Evolutionary conservation across 805 yeast genomes (phyloP).

Genomic region (Spathaspora passalidarum): DNA sequence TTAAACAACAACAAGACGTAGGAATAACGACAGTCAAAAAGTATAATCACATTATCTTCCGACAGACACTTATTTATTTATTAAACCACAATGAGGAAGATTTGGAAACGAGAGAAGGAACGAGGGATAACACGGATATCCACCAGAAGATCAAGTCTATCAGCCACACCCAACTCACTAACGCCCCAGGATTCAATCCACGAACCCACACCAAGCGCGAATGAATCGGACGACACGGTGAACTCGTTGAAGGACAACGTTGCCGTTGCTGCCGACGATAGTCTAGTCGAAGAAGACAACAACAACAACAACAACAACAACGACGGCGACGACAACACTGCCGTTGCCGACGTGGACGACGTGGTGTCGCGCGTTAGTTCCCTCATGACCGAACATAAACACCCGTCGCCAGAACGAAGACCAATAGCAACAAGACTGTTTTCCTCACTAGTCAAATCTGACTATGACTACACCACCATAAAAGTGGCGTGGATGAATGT

Average conservation of each 20-base stretch:
- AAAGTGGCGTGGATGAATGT: slow-evolving; percentile 40
- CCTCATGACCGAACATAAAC: not conserved
- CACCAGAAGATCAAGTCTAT: not conserved
- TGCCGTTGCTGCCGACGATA: not conserved
- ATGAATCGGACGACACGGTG: not conserved
- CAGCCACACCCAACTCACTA: not conserved
- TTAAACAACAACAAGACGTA: too few relatives aligned
- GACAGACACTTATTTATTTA: too few relatives aligned
- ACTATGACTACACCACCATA: slow-evolving; percentile 28
- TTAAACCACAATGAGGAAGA: not conserved
- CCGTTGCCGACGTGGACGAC: too few relatives aligned
- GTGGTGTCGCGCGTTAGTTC: not conserved
- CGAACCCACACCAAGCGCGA: not conserved
- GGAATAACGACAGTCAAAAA: too few relatives aligned
- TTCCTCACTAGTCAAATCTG: slow-evolving; percentile 17
- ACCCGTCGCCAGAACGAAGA: too few relatives aligned
- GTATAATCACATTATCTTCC: too few relatives aligned
- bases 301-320: too few relatives aligned
- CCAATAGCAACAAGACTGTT: not conserved
- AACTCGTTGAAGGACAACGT: not conserved
- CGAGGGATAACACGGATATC: not conserved
- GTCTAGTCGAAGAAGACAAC: too few relatives aligned
- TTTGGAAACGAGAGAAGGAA: not conserved
- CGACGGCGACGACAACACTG: too few relatives aligned
- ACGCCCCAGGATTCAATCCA: not conserved